Evolutionary conservation across 805 yeast genomes (phyloP), one percentile per base, ranked within the genome.

Genomic region (Metschnikowia hibisci): DNA sequence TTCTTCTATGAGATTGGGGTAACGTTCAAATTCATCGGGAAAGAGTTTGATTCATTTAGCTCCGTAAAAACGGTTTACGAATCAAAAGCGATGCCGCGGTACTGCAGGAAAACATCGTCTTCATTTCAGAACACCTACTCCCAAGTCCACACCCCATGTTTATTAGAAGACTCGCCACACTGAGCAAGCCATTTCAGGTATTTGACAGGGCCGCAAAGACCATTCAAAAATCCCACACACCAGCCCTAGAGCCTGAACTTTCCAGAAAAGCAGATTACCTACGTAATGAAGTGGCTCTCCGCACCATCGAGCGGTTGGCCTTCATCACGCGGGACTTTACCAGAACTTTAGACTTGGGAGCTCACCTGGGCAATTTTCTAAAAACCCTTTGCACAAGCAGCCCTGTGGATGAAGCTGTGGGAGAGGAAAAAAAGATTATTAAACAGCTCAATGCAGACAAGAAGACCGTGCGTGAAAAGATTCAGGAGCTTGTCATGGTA

Each of bases 281-380:
- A 20, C 70, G 89, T 32, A 81, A 83, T 54, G 93, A 86, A 57
- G 78, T 85, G 6, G 89, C 93, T 0, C 56, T 70, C 18, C 75
- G 86, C 41, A 81, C 89, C 8, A 78, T 86, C 20, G 95, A 87
- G 49, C 71, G 96, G 50, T 62, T 87, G 41, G 81, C 88, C 2
- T 83, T 85, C 60, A 76, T 87, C 38, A 80, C 84, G 35, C 69
- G 89, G 38, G 74, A 76, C 16, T 81, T 86, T 53, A 67, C 74
- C 14, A 67, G 69, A 15, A 74, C 83, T 28, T 63, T 87, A 45
- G 95, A 87, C 57, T 74, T 84, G 44, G 96, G 96, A 3, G 73
- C 83, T 9, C 80, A 85, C 36, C 72, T 82, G 42, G 95, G 95
- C 0, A 81, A 79, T 57, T 65, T 82, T 11, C 73, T 76, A 44